phyloP scores from a whole-genome alignment of 2,329 filamentous ascomycete species.

The Niveomyces coronatus region DNA sequence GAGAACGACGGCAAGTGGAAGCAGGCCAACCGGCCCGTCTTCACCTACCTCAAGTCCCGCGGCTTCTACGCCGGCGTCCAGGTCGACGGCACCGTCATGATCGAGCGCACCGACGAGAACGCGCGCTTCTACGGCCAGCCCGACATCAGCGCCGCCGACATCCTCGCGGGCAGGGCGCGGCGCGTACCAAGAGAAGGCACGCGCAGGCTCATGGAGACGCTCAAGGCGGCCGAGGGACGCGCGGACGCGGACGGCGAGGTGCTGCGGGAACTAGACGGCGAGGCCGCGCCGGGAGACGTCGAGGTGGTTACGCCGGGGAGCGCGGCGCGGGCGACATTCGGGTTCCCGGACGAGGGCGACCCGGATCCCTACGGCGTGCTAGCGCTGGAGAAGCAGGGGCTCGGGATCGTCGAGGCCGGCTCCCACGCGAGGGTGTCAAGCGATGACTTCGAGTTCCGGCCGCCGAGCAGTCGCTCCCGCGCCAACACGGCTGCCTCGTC shows the following conservation, averaged over 20 bases:
- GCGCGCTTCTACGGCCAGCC: constrained; percentile 70
- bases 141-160: constrained; percentile 32
- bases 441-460: constrained; percentile 25
- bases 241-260: constrained; percentile 22
- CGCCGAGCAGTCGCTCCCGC: constrained; percentile 15
- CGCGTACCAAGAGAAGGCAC: constrained; percentile 19
- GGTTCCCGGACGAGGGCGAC: constrained; percentile 26
- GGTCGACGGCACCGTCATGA: constrained; percentile 77
- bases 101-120: constrained; percentile 82
- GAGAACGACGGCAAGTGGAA: constrained; percentile 42
- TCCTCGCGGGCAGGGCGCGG: constrained; percentile 36
- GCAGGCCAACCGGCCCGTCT: constrained; percentile 45
- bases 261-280: constrained; percentile 23
- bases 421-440: constrained; percentile 24
- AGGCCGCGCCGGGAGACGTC: constrained; percentile 27
- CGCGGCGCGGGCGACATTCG: constrained; percentile 25
- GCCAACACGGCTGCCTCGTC: constrained; percentile 1
- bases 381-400: constrained; percentile 25
- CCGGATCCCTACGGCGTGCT: constrained; percentile 28
- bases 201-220: constrained; percentile 23
- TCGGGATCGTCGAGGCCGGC: constrained; percentile 26
- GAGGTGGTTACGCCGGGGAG: constrained; percentile 20
- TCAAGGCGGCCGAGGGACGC: constrained; percentile 24
- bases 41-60: constrained; percentile 72
- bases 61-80: constrained; percentile 83